A percentile compares a stretch with the other conserved stretches of the same genome.
These are phyloP conservation scores for Lichtheimia hyalospora DNA, from an alignment of 371 early-diverging fungal species.

Conservation along the genomic window DNA sequence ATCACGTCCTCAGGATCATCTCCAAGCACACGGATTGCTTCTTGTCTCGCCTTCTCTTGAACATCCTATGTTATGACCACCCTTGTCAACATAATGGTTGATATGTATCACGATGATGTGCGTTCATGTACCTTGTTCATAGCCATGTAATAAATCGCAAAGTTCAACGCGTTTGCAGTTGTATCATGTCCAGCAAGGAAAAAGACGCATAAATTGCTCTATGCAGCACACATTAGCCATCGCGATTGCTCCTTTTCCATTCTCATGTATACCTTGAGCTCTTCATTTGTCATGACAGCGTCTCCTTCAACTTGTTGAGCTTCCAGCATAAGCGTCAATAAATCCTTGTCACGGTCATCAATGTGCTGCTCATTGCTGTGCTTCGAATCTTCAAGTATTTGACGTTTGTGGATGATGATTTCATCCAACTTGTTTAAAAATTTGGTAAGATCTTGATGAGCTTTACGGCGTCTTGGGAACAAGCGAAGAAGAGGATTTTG, in stretches of 20 bases:
- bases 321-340: conserved; percentile 58
- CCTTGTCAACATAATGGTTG: not conserved
- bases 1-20: conserved; percentile 5
- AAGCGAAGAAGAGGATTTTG: conserved; percentile 13
- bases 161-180: conserved; percentile 22
- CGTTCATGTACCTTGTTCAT: conserved; percentile 5
- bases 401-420: not conserved
- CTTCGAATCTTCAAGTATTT: not conserved
- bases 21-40: conserved; percentile 13
- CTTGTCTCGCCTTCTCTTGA: conserved; percentile 21
- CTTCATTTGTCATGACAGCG: conserved; percentile 31
- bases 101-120: not conserved
- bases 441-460: conserved; percentile 8
- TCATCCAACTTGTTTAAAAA: conserved; percentile 9
- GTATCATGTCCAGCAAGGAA: conserved; percentile 31
- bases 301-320: conserved; percentile 30
- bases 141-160: conserved; percentile 28
- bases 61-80: conserved; percentile 1
- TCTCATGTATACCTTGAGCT: conserved; percentile 11
- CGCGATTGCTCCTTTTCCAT: not conserved
- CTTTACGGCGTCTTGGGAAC: conserved; percentile 19
- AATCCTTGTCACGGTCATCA: conserved; percentile 33
- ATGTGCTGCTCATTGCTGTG: not conserved
- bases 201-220: conserved; percentile 8
- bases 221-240: not conserved